Evolutionary conservation across 2,329 filamentous ascomycete genomes (phyloP).

Genomic region (Colletotrichum nymphaeae): DNA sequence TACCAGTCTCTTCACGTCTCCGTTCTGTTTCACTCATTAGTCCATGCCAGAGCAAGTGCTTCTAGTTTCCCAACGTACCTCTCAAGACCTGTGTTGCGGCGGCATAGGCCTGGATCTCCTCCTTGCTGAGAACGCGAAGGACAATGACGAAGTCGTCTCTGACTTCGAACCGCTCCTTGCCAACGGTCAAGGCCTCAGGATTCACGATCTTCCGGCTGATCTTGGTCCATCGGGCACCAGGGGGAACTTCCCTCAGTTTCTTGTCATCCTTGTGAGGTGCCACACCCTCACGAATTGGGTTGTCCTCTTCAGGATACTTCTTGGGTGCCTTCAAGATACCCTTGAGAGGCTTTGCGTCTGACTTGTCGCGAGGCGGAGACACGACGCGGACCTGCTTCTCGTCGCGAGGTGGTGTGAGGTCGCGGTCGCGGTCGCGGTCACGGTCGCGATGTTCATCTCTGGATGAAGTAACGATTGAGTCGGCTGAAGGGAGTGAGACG

Average conservation of each 20-base stretch:
- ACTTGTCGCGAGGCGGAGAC: conserved; percentile 72
- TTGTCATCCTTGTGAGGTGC: conserved; percentile 92
- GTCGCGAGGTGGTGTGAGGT: conserved; percentile 47
- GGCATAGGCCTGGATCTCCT: conserved; percentile 91
- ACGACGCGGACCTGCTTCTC: conserved; percentile 74
- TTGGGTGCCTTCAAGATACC: conserved; percentile 89
- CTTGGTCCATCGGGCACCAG: conserved; percentile 91
- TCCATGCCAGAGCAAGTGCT: not conserved
- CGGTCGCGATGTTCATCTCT: conserved; percentile 54
- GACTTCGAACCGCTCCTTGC: conserved; percentile 92
- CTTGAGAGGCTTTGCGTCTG: conserved; percentile 77
- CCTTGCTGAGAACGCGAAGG: conserved; percentile 84
- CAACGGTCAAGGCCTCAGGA: conserved; percentile 84
- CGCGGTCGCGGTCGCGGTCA: conserved; percentile 55
- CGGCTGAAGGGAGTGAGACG: conserved; percentile 24
- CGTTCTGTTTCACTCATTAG: conserved; percentile 41
- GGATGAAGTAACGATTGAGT: conserved; percentile 24
- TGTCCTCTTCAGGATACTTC: conserved; percentile 88
- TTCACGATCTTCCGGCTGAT: conserved; percentile 91
- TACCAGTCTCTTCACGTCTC: conserved; percentile 46
- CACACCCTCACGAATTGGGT: conserved; percentile 88
- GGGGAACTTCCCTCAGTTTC: conserved; percentile 75
- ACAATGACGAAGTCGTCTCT: conserved; percentile 96
- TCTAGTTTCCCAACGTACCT: conserved; percentile 64
- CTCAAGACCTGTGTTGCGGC: conserved; percentile 83